Base-by-base conservation (phyloP, 176 grass and related monocot species). In the Carex cristatella region DNA sequence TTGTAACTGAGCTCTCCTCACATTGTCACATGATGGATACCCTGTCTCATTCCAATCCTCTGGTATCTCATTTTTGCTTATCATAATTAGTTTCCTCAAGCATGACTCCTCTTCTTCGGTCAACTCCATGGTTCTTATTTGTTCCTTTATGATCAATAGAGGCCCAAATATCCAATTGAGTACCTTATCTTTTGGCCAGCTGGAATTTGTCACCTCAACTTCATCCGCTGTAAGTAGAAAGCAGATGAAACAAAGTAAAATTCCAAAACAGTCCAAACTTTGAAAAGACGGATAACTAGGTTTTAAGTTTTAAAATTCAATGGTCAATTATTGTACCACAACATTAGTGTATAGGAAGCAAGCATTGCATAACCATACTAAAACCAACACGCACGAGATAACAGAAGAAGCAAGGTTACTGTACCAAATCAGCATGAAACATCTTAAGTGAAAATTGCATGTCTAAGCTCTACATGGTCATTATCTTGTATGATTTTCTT, bases 1-100 rank as follows among this genome's bases (percentile, higher is more conserved):
- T 81, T 98, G 95, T 57, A 93, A 83, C 70, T 90, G 95, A 56
- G 92, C 95, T 90, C 88, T 93, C 89, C 87, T 94, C 60, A 94
- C 63, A 10, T 87, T 84, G n/a, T 94, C 88, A 12, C 66, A 64
- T 0, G 86, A 93, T 2, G 91, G 85, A 30, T 93, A 98, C 56
- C 86, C 89, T 0, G 68, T 79, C 10, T 89, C 82, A 2, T 94
- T 89, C 95, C 95, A 98, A 10, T 98, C 91, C 33, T 90, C 92
- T 11, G 92, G 89, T 48, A 86, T 94, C 4, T 89, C 86, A 9
- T 93, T 91, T 14, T 81, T 86, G 67, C 88, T 92, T n/a, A 80
- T 91, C 86, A 93, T 89, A 51, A 94, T 67, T 60, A 94, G 84
- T 82, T 90, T 91, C 80, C 82, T 87, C 85, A 98, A 73, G 79